Conservation (phyloP, 352 stramenopile species). For the Globisporangium heterothallicum region DNA sequence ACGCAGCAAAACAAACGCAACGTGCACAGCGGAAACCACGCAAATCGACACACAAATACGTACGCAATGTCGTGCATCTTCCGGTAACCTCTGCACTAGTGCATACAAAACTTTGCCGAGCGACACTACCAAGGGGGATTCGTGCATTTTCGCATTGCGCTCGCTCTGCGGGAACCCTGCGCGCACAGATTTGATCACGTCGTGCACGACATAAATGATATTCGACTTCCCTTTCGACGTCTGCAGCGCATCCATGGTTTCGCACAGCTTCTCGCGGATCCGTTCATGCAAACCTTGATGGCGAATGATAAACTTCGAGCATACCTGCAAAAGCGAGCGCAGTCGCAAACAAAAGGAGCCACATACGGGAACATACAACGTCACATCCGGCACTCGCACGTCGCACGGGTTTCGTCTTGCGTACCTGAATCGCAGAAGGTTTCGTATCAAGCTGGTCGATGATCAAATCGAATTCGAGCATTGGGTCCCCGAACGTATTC, state of each 20-base stretch:
- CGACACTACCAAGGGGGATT: slow-evolving; percentile 57
- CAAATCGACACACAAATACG: slow-evolving; percentile 16
- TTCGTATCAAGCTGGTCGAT: slow-evolving; percentile 84
- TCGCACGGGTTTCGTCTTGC: neutral
- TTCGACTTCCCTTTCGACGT: slow-evolving; percentile 66
- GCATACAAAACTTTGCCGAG: slow-evolving; percentile 61
- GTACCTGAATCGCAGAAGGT: slow-evolving; percentile 76
- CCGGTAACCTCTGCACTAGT: slow-evolving; percentile 54
- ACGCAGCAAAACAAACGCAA: neutral
- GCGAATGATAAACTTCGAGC: slow-evolving; percentile 80
- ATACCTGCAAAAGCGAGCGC: slow-evolving; percentile 35
- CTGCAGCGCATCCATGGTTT: slow-evolving; percentile 58
- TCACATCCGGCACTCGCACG: neutral
- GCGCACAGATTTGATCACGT: slow-evolving; percentile 75
- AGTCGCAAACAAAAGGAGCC: slow-evolving; percentile 2
- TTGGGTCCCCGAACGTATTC: slow-evolving; percentile 71
- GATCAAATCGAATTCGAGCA: slow-evolving; percentile 83
- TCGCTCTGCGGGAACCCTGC: slow-evolving; percentile 64
- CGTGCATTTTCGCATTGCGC: slow-evolving; percentile 70
- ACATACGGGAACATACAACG: neutral
- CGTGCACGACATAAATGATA: slow-evolving; percentile 80
- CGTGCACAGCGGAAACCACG: no score
- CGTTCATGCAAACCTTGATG: slow-evolving; percentile 65
- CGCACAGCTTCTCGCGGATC: slow-evolving; percentile 63
- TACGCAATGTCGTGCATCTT: slow-evolving; percentile 64